A percentile compares a stretch with the other conserved stretches of the same genome.
Evolutionary conservation across 1,284 basidiomycete genomes (phyloP).

Genomic region (Coniophora puteana): DNA sequence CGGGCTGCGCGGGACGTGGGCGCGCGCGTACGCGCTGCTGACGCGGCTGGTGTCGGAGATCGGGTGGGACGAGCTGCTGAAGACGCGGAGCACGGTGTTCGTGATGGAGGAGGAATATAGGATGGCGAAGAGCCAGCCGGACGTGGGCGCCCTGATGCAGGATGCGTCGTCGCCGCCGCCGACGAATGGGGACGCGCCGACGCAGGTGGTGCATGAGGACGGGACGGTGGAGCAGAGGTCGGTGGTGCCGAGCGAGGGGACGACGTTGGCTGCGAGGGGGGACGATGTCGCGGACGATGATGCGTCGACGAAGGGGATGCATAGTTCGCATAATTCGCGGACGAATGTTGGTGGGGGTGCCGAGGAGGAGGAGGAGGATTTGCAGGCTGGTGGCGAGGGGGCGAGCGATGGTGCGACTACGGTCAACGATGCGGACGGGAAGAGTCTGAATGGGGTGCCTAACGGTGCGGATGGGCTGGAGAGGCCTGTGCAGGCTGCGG

Average conservation of each 20-base stretch:
- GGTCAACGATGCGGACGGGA: slow-evolving; percentile 31
- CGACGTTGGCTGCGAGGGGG: slow-evolving; percentile 24
- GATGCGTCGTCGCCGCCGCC: slow-evolving; percentile 15
- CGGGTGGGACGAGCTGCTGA: slow-evolving; percentile 98
- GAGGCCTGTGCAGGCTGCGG: slow-evolving; percentile 60
- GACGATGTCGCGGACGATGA: slow-evolving; percentile 70
- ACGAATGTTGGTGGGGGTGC: slow-evolving; percentile 16
- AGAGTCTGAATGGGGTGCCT: slow-evolving; percentile 29
- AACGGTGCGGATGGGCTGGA: slow-evolving; percentile 40
- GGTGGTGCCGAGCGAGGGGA: slow-evolving; percentile 21
- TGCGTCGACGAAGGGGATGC: slow-evolving; percentile 66
- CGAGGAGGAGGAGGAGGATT: slow-evolving; percentile 23
- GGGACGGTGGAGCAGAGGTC: slow-evolving; percentile 36
- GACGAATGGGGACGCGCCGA: slow-evolving; percentile 12
- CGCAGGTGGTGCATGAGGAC: slow-evolving; percentile 52
- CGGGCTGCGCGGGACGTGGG: slow-evolving; percentile 92
- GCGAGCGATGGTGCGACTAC: slow-evolving; percentile 28
- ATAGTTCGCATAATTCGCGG: slow-evolving; percentile 28
- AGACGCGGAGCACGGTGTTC: slow-evolving; percentile 91
- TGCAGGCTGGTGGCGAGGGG: slow-evolving; percentile 24
- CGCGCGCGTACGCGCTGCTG: slow-evolving; percentile 89
- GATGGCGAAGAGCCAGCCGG: slow-evolving; percentile 73
- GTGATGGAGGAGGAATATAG: slow-evolving; percentile 99
- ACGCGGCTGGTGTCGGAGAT: slow-evolving; percentile 89
- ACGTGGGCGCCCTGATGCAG: too few species aligned